These are phyloP conservation scores for Leishmania aethiopica DNA, from an alignment of 208 protist genomes.

Conservation along the genomic window DNA sequence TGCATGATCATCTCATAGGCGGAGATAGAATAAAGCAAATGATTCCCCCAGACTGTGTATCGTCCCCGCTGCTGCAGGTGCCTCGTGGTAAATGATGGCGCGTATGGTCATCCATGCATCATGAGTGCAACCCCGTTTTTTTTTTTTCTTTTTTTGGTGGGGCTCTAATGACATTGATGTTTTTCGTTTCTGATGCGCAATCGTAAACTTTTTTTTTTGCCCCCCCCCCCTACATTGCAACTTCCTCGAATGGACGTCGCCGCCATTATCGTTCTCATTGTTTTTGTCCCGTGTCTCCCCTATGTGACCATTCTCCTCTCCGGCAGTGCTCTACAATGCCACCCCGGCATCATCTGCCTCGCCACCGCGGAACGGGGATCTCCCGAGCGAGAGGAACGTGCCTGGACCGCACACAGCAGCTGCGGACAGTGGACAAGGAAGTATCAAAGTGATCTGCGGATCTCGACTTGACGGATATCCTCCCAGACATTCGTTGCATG, in stretches of 20 bases:
- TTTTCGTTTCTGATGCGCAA: neutral
- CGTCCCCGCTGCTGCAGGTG: neutral
- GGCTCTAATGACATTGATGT: neutral
- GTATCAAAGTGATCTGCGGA: slow-evolving; percentile 68
- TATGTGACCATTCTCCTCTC: neutral
- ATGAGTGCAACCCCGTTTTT: neutral
- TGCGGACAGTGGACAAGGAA: slow-evolving; percentile 60
- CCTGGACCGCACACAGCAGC: neutral
- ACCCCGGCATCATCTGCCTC: neutral
- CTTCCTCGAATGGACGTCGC: neutral
- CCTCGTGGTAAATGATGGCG: neutral
- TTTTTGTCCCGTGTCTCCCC: neutral
- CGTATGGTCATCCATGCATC: neutral
- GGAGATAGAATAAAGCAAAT: neutral
- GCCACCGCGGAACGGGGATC: neutral
- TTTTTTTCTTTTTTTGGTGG: too few species aligned
- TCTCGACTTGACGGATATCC: slow-evolving; percentile 93
- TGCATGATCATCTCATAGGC: neutral
- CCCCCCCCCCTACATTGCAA: neutral
- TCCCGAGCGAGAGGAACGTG: neutral
- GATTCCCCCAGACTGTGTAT: neutral
- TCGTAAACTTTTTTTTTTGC: neutral
- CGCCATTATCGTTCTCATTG: too few species aligned
- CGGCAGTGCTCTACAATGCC: neutral
- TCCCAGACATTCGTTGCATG: slow-evolving; percentile 92